Evolutionary conservation across 257 asterid genomes (phyloP).

Genomic region (Lycium barbarum): DNA sequence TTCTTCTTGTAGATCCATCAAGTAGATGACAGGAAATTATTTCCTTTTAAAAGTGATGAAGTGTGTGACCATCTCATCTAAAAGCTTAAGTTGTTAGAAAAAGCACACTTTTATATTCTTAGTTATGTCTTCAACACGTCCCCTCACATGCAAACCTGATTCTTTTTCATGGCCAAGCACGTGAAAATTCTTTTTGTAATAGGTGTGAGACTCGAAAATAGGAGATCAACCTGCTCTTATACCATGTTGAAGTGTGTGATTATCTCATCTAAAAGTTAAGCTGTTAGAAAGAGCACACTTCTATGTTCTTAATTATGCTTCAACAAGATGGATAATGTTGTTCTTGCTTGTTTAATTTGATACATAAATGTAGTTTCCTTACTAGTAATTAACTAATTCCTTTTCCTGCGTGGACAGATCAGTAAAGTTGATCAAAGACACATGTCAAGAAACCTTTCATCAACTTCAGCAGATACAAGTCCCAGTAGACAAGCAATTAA

Average conservation of each 20-base stretch:
- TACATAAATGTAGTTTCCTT: not conserved
- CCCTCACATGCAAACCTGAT: not conserved
- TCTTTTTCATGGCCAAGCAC: slow-evolving; percentile 8
- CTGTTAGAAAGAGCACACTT: not conserved
- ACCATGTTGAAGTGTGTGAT: not conserved
- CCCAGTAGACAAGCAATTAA: slow-evolving; percentile 57
- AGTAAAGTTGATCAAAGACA: slow-evolving; percentile 59
- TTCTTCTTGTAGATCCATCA: not conserved
- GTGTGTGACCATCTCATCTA: not conserved
- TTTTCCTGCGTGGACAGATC: slow-evolving; percentile 52
- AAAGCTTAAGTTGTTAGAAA: not conserved
- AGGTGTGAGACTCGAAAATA: not conserved
- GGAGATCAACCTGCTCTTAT: not conserved
- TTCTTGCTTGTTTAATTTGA: not conserved
- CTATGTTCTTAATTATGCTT: not conserved
- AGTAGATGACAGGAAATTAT: slow-evolving; percentile 21
- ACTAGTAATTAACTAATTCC: slow-evolving; percentile 2
- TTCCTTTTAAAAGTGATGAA: not conserved
- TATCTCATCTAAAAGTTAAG: not conserved
- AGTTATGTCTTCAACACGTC: not conserved
- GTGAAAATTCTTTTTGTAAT: not conserved
- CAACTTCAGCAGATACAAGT: slow-evolving; percentile 59
- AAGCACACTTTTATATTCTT: not conserved
- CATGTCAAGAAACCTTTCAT: slow-evolving; percentile 58
- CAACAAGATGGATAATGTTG: slow-evolving; percentile 6